Base-by-base conservation (phyloP, 495 filamentous ascomycete genomes). In the Neurospora sp. region DNA sequence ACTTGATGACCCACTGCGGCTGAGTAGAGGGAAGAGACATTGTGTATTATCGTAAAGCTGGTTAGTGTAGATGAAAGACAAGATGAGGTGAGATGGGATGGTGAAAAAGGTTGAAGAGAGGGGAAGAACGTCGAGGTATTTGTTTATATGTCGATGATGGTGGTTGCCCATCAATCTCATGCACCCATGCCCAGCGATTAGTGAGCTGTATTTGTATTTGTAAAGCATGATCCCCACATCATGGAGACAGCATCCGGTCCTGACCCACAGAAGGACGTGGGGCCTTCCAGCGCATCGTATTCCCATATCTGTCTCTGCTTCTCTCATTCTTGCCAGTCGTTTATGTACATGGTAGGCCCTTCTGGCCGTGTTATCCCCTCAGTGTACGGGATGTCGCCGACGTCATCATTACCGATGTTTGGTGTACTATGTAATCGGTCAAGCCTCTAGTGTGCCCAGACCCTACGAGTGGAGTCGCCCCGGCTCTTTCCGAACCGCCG, bases 1-100 rank as follows among this genome's bases (percentile, higher is more conserved):
- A 35, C 85, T 86, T 27, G 71, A 93, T 79, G 37, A 85, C 81
- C 90, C 91, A 94, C 80, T 92, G 89, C 79, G 91, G 91, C 77
- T 86, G 90, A 3, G 84, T 88, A 18, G 84, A 77, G 8, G 78
- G 79, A 44, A 79, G n/a, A 5, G 79, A 74, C 79, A 81, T 79
- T 71, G 72, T 73, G 39, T 40, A 40, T 40, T 41, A 41, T 41
- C 4, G 39, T 41, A 41, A 6, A 16, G 12, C 39, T 44, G 41
- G 41, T 18, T 2, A 35, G 31, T 35, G 41, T 44, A 44, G 41
- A 44, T 18, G 41, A 44, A 44, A 44, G 41, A 44, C 41, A 49
- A 49, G 46, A 54, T 31, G 49, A 23, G 49, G 14, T 75, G 71
- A 75, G 62, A 72, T 72, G n/a, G 31, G 31, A 39, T 35, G 35